A percentile compares a stretch with the other conserved stretches of the same genome.
Evolutionary conservation across 441 rosid genomes (phyloP).

Genomic region (Erodium trifolium): DNA sequence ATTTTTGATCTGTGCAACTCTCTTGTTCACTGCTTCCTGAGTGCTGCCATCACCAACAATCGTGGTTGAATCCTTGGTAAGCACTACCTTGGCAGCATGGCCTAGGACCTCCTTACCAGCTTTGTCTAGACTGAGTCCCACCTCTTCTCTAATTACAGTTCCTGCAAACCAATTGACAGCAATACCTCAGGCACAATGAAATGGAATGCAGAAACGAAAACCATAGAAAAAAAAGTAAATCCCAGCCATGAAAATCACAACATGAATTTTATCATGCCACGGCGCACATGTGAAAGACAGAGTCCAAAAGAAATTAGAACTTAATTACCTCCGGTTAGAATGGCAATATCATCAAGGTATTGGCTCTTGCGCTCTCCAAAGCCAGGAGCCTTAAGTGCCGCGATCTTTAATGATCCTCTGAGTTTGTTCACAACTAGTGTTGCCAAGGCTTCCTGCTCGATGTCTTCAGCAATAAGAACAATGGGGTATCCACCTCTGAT

Average conservation of each 20-base stretch:
- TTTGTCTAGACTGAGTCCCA: conserved; percentile 84
- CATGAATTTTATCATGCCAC: too few relatives aligned
- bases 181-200: conserved; percentile 7
- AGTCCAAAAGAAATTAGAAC: neutral
- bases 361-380: conserved; percentile 95
- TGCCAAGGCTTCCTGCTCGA: conserved; percentile 91
- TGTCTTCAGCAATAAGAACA: conserved; percentile 79
- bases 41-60: conserved; percentile 83
- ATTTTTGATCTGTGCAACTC: conserved; percentile 75
- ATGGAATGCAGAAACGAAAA: neutral
- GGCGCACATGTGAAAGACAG: too few relatives aligned
- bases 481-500: conserved; percentile 69
- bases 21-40: conserved; percentile 76
- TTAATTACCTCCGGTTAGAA: conserved; percentile 66
- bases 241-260: too few relatives aligned
- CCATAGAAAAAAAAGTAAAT: neutral
- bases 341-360: conserved; percentile 92
- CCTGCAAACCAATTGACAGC: conserved; percentile 30
- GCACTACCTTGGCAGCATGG: conserved; percentile 74
- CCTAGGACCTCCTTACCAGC: conserved; percentile 78
- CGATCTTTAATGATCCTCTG: conserved; percentile 87
- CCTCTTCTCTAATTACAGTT: conserved; percentile 79
- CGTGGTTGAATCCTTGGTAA: conserved; percentile 77
- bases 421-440: conserved; percentile 96
- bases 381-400: conserved; percentile 96